Percentiles rank a stretch among this genome's conserved stretches.
These are phyloP conservation scores for Bothriochloa decipiens DNA, from an alignment of 176 grass and related monocot species.

Conservation along the genomic window DNA sequence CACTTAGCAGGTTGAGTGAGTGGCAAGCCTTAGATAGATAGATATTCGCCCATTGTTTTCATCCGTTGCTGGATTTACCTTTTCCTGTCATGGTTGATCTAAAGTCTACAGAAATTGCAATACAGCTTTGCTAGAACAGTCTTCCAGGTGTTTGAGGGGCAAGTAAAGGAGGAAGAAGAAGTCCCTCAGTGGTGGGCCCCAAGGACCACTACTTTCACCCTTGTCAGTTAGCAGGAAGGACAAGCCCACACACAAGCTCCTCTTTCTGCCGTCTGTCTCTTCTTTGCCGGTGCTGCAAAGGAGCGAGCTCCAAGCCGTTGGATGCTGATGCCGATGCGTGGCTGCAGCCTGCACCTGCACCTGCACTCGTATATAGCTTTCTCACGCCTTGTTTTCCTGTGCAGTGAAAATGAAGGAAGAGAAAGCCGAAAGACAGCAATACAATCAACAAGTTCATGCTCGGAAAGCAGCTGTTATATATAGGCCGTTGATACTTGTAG, in stretches of 20 bases:
- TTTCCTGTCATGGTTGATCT: not conserved
- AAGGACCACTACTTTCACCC: slow-evolving; percentile 26
- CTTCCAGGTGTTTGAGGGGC: not conserved
- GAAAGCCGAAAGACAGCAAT: not conserved
- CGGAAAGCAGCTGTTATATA: slow-evolving; percentile 36
- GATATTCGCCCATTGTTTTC: slow-evolving; percentile 28
- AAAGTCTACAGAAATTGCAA: not conserved
- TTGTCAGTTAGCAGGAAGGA: slow-evolving; percentile 52
- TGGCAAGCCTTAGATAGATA: not conserved
- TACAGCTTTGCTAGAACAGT: slow-evolving; percentile 14
- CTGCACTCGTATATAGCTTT: slow-evolving; percentile 35
- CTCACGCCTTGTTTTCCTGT: slow-evolving; percentile 15
- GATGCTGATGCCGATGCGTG: slow-evolving; percentile 16
- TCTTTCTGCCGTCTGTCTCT: slow-evolving; percentile 21
- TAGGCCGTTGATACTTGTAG: slow-evolving; percentile 10
- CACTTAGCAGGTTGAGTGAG: not conserved
- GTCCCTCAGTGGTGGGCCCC: slow-evolving; percentile 41
- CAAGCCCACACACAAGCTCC: slow-evolving; percentile 52
- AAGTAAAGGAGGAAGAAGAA: not conserved
- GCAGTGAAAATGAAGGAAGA: slow-evolving; percentile 35
- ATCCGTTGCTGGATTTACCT: not conserved
- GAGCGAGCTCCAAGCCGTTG: not conserved
- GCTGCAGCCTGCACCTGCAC: not conserved
- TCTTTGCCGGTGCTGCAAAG: slow-evolving; percentile 33
- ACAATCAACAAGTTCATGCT: slow-evolving; percentile 25